Conservation (phyloP, 1,284 basidiomycete species). For the Cutaneotrichosporon mucoides region DNA sequence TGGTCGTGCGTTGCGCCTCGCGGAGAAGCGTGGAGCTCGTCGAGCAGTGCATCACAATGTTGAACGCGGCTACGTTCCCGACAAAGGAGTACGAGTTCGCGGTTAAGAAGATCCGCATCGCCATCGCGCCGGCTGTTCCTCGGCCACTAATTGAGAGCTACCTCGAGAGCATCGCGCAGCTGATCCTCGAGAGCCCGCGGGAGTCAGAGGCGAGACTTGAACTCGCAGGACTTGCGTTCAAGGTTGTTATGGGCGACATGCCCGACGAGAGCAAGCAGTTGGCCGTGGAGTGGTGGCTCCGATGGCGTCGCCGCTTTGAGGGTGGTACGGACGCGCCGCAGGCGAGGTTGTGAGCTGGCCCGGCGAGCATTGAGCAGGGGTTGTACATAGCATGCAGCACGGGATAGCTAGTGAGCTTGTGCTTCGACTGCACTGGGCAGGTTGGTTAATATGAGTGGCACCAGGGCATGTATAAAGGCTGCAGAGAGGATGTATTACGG, state of each 20-base stretch:
- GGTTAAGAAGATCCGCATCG: slow-evolving; percentile 18
- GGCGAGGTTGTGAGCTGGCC: slow-evolving; percentile 4
- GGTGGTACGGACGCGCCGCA: not conserved
- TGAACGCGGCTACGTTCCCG: slow-evolving; percentile 7
- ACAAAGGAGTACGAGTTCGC: slow-evolving; percentile 15
- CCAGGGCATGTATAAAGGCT: too few species aligned
- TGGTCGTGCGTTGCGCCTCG: slow-evolving; percentile 20
- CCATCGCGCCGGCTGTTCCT: slow-evolving; percentile 20
- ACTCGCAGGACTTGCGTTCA: slow-evolving; percentile 25
- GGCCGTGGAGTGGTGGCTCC: slow-evolving; percentile 40
- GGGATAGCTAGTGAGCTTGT: too few species aligned
- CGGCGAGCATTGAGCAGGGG: not conserved
- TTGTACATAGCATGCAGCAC: too few species aligned
- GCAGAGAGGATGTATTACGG: too few species aligned
- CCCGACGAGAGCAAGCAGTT: slow-evolving; percentile 27
- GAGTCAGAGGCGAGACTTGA: slow-evolving; percentile 26
- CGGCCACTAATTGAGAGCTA: slow-evolving; percentile 15
- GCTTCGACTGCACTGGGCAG: too few species aligned
- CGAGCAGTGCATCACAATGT: slow-evolving; percentile 7
- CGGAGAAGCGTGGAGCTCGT: slow-evolving; percentile 13
- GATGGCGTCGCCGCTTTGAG: slow-evolving; percentile 21
- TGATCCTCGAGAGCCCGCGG: slow-evolving; percentile 14
- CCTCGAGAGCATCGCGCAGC: slow-evolving; percentile 24
- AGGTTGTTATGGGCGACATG: slow-evolving; percentile 30
- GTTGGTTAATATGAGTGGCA: too few species aligned